A percentile compares a stretch with the other conserved stretches of the same genome.
Evolutionary conservation across 1,284 basidiomycete species (phyloP).

Genomic region (Pseudozyma tsukubaensis): DNA sequence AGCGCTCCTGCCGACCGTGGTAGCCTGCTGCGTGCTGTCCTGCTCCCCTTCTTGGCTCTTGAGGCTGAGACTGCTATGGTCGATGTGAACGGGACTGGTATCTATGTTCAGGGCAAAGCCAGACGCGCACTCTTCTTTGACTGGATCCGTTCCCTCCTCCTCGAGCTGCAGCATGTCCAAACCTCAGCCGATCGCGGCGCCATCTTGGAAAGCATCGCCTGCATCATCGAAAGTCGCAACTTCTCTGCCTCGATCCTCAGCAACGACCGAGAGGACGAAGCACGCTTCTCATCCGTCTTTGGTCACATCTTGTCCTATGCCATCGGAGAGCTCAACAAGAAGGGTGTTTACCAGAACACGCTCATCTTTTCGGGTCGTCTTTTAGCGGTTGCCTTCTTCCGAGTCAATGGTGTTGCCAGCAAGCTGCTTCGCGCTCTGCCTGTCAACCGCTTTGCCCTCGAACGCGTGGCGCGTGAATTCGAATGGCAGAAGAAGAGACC

Average conservation of each 20-base stretch:
- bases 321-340: constrained; percentile 66
- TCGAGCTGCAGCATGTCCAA: constrained; percentile 63
- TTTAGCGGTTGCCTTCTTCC: constrained; percentile 62
- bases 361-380: constrained; percentile 64
- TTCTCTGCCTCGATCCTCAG: constrained; percentile 51
- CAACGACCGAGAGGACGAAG: constrained; percentile 50
- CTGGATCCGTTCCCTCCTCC: constrained; percentile 58
- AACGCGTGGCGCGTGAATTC: constrained; percentile 59
- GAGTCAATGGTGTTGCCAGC: constrained; percentile 61
- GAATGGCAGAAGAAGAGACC: constrained; percentile 53
- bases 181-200: constrained; percentile 64
- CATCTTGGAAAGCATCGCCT: constrained; percentile 64
- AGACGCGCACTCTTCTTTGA: constrained; percentile 62
- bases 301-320: constrained; percentile 61
- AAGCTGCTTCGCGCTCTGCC: constrained; percentile 62
- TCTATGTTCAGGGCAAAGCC: constrained; percentile 45
- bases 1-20: constrained; percentile 51
- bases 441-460: constrained; percentile 63
- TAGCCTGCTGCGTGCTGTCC: constrained; percentile 54
- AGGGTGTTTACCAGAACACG: constrained; percentile 66
- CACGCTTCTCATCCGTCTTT: constrained; percentile 58
- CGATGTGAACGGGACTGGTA: constrained; percentile 44
- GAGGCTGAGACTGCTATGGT: constrained; percentile 59
- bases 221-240: constrained; percentile 63
- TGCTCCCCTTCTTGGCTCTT: constrained; percentile 63